Conservation (phyloP, 331 rosid genomes). For the Quercus phellos region DNA sequence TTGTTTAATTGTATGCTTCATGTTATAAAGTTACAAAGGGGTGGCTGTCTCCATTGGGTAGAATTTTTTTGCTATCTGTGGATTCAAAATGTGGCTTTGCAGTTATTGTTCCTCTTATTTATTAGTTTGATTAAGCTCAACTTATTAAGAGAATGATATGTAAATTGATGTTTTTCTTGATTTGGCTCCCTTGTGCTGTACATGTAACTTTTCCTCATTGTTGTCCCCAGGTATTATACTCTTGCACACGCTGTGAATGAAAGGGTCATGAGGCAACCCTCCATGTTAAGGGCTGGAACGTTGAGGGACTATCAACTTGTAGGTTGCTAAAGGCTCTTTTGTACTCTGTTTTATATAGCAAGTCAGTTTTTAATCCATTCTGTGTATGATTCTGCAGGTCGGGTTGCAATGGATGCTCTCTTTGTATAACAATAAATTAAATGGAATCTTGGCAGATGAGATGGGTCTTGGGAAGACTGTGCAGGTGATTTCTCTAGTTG, state of each 20-base stretch:
- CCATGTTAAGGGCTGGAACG: conserved; percentile 90
- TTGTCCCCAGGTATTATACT: conserved; percentile 68
- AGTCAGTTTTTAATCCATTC: neutral
- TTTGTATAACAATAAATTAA: conserved; percentile 93
- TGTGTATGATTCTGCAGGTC: conserved; percentile 50
- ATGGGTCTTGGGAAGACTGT: conserved; percentile 99
- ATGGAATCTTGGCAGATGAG: conserved; percentile 98
- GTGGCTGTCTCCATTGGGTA: conserved; percentile 8
- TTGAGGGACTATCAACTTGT: conserved; percentile 99
- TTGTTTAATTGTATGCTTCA: conserved; percentile 12
- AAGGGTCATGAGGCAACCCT: conserved; percentile 76
- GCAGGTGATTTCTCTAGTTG: conserved; percentile 46
- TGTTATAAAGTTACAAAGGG: conserved; percentile 12
- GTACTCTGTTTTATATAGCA: conserved; percentile 5
- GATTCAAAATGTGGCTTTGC: conserved; percentile 4
- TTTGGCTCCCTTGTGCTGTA: conserved; percentile 4
- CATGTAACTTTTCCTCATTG: conserved; percentile 22
- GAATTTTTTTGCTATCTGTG: neutral
- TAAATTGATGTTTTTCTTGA: conserved; percentile 8
- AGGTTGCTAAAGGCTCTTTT: conserved; percentile 40
- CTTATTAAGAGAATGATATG: neutral
- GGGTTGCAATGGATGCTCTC: conserved; percentile 99
- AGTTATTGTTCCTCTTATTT: neutral
- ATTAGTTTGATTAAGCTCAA: neutral
- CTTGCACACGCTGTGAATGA: conserved; percentile 99